These are phyloP conservation scores for Cordyceps farinosa DNA, from an alignment of 2,329 filamentous ascomycete species.

Conservation along the genomic window DNA sequence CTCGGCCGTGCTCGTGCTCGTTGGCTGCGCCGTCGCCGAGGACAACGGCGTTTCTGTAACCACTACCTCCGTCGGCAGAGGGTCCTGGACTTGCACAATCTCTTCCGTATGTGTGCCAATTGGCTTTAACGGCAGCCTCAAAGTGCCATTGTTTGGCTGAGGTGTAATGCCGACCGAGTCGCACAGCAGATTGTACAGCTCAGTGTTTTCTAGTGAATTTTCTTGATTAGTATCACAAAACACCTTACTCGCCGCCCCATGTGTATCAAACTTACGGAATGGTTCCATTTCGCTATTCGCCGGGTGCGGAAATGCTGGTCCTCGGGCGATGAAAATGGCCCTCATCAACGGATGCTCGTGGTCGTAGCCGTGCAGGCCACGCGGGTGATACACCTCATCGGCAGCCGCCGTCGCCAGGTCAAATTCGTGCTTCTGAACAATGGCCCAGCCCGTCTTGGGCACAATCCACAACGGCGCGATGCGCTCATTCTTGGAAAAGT, in stretches of 20 bases:
- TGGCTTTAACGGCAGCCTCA: slow-evolving; percentile 66
- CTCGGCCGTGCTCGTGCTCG: slow-evolving; percentile 18
- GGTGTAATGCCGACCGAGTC: slow-evolving; percentile 75
- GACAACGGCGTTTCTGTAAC: background rate
- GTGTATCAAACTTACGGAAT: slow-evolving; percentile 68
- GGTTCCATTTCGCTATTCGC: slow-evolving; percentile 73
- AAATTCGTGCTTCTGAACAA: slow-evolving; percentile 77
- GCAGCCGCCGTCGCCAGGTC: slow-evolving; percentile 63
- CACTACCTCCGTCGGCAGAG: slow-evolving; percentile 31
- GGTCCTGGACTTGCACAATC: slow-evolving; percentile 49
- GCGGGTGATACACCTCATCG: slow-evolving; percentile 69
- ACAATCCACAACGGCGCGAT: slow-evolving; percentile 96
- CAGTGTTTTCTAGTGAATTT: slow-evolving; percentile 72
- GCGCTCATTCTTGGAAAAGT: slow-evolving; percentile 81
- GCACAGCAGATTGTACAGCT: slow-evolving; percentile 93
- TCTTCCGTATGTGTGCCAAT: slow-evolving; percentile 58
- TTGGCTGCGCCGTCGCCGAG: slow-evolving; percentile 11
- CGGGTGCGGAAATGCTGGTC: slow-evolving; percentile 84
- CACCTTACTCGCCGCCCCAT: background rate
- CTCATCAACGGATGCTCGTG: slow-evolving; percentile 93
- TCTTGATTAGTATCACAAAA: background rate
- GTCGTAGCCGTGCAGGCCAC: slow-evolving; percentile 90
- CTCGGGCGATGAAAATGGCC: slow-evolving; percentile 88
- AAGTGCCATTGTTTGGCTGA: slow-evolving; percentile 80
- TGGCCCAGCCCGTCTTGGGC: slow-evolving; percentile 87